Percentiles rank a stretch among this genome's conserved stretches.
Evolutionary conservation across 2,329 filamentous ascomycete genomes (phyloP).

Genomic region (Neofusicoccum parvum): DNA sequence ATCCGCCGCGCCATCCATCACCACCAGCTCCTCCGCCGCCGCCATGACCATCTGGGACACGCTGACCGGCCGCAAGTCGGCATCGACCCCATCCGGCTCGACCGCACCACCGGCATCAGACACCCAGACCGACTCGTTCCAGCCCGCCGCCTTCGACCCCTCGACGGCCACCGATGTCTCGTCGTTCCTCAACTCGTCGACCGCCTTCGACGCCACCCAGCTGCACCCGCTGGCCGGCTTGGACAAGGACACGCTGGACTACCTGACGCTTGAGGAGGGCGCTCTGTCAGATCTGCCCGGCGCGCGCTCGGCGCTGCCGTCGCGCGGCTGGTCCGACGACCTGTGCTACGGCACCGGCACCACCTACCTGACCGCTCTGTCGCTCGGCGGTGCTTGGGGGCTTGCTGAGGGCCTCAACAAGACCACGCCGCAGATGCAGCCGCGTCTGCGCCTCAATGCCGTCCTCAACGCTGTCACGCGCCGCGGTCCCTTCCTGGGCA

Average conservation of each 20-base stretch:
- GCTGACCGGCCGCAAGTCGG: slow-evolving; percentile 60
- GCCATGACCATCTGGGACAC: slow-evolving; percentile 50
- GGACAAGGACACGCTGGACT: slow-evolving; percentile 91
- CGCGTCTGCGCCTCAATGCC: slow-evolving; percentile 90
- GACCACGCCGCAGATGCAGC: slow-evolving; percentile 69
- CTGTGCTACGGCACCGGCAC: slow-evolving; percentile 96
- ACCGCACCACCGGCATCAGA: slow-evolving; percentile 43
- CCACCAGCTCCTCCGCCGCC: neutral
- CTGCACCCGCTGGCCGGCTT: slow-evolving; percentile 93
- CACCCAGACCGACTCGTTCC: slow-evolving; percentile 42
- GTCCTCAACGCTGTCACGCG: slow-evolving; percentile 93
- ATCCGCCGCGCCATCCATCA: neutral
- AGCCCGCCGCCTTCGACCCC: slow-evolving; percentile 66
- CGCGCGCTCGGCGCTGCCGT: slow-evolving; percentile 84
- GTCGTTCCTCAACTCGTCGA: slow-evolving; percentile 66
- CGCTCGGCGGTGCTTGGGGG: slow-evolving; percentile 88
- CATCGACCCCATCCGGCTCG: slow-evolving; percentile 41
- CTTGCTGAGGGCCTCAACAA: slow-evolving; percentile 84
- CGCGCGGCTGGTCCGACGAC: slow-evolving; percentile 96
- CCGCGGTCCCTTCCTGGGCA: slow-evolving; percentile 91
- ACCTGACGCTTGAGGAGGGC: slow-evolving; percentile 91
- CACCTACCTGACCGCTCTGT: slow-evolving; percentile 86
- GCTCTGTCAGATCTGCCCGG: slow-evolving; percentile 84
- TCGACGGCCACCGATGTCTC: slow-evolving; percentile 75
- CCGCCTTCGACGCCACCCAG: slow-evolving; percentile 73